Base-by-base conservation (phyloP, 139 green algal genomes). In the Eudorina sp. region DNA sequence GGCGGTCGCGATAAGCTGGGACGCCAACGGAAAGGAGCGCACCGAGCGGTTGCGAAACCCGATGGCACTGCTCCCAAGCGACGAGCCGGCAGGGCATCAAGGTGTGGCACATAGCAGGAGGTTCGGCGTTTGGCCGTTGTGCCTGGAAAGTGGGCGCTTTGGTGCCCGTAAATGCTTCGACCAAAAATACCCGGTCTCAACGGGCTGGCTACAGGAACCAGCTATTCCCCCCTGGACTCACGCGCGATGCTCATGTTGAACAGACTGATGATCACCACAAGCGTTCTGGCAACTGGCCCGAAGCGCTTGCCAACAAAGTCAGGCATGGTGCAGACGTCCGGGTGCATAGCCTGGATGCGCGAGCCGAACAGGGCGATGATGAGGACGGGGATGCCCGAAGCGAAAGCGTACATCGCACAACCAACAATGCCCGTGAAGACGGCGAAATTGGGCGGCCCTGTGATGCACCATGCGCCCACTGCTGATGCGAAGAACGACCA, bases 401-500 rank as follows among this genome's bases (percentile, higher is more conserved):
- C 73, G 1, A 98, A 23, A 0, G 96, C 93, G 45, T 98, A 98
- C 64, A 88, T 79, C 21, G 18, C 34, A 0, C 53, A 16, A 21
- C 96, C 96, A 0, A 97, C 55, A 29, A 95, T 94, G 79, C 96
- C 96, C 23, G 94, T 92, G 41, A 83, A 93, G 1, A 86, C 78
- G 3, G 86, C 90, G 70, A 92, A 96, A 58, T 64, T 68, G 55
- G 74, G 74, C 55, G 60, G 94, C 84, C 89, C 95, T 92, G 69
- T 88, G 40, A 98, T 94, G 31, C 94, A 94, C 96, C 96, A 98
- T 21, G 96, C 95, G 21, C 96, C 96, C 16, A 97, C 90, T 16
- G 93, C 92, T 4, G 89, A 91, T 0, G 94, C 93, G 78, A 94
- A 97, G 91, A 97, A 97, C 13, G 83, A 92, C 93, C 93, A 97